Evolutionary conservation across 2,329 filamentous ascomycete genomes (phyloP).

Genomic region (Zasmidium citrigriseum): DNA sequence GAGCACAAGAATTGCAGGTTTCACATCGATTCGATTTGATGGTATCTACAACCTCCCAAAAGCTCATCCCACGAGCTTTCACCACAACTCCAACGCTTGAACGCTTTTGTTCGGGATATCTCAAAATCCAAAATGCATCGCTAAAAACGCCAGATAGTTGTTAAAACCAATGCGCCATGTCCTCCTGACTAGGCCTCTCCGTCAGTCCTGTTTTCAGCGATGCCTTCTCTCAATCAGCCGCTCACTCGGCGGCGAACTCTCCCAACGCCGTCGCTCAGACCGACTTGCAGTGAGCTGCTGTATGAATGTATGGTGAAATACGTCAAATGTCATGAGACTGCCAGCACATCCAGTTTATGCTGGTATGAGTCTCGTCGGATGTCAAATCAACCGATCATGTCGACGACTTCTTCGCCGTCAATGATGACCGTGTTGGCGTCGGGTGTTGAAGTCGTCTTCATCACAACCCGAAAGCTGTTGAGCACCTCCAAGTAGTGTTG

Average conservation of each 20-base stretch:
- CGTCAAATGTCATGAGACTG: not conserved
- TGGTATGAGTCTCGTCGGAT: not conserved
- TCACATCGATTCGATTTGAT: not conserved
- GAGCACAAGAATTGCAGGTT: not conserved
- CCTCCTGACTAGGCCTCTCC: not conserved
- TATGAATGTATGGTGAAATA: too few species aligned
- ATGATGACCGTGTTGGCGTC: conserved; percentile 11
- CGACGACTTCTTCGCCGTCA: conserved; percentile 24
- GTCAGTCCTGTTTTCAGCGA: not conserved
- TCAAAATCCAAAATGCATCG: not conserved
- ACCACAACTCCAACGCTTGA: not conserved
- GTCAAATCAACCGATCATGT: conserved; percentile 27
- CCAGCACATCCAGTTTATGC: not conserved
- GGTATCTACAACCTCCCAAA: not conserved
- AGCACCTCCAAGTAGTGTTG: conserved; percentile 17
- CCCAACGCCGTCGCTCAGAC: not conserved
- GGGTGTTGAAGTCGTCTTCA: not conserved
- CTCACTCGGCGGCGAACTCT: too few species aligned
- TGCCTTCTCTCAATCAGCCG: too few species aligned
- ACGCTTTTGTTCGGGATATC: not conserved
- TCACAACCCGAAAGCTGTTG: conserved; percentile 13
- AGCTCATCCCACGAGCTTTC: conserved; percentile 1
- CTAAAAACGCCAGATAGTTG: not conserved
- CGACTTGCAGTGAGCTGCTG: too few species aligned
- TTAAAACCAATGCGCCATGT: not conserved